These are phyloP conservation scores for Astrocystis sublimbata DNA, from an alignment of 495 filamentous ascomycete species.

Conservation along the genomic window DNA sequence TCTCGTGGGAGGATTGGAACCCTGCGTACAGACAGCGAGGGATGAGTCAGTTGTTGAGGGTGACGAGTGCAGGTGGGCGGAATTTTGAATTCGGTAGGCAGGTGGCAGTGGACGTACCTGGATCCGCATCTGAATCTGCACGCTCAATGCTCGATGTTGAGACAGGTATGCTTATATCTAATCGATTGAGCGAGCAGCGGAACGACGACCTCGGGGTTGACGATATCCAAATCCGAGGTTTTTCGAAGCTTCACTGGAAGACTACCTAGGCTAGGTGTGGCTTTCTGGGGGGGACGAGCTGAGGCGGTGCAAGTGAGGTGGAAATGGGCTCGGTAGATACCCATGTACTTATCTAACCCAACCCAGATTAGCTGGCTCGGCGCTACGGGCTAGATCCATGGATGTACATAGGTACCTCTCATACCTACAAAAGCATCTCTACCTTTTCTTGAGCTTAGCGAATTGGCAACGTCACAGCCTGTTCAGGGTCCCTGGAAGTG, in stretches of 20 bases:
- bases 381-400: not conserved
- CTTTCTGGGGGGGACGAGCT: not conserved
- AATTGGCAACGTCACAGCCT: conserved; percentile 5
- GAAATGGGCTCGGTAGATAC: not conserved
- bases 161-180: not conserved
- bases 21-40: no score
- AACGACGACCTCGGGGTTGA: not conserved
- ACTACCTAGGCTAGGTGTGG: conserved; percentile 9
- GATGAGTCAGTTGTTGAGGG: no score
- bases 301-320: not conserved
- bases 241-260: conserved; percentile 6
- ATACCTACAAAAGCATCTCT: no score
- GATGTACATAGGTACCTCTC: not conserved
- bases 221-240: no score
- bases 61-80: no score
- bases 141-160: conserved; percentile 2
- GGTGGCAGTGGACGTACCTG: not conserved
- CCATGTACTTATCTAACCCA: not conserved
- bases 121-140: not conserved
- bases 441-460: no score
- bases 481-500: not conserved
- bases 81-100: no score
- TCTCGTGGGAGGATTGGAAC: conserved; percentile 57
- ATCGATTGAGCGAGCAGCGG: not conserved
- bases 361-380: not conserved